phyloP scores from a whole-genome alignment of 106 monocot genomes.

The Apostasia ramifera region DNA sequence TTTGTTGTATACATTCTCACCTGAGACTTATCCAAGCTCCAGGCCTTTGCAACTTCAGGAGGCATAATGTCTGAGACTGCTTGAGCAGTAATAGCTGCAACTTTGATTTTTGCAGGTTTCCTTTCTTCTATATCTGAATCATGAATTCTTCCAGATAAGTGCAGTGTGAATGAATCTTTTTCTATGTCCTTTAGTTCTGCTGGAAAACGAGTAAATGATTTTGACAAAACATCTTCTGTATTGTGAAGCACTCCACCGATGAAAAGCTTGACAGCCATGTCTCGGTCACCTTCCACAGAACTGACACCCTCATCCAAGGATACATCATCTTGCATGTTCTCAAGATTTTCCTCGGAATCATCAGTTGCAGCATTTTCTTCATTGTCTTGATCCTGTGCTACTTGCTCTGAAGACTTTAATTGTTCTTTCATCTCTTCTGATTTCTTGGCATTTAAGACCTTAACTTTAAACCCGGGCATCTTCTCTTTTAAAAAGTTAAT shows the following conservation, averaged over 20 bases:
- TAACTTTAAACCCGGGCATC: conserved; percentile 84
- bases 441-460: conserved; percentile 43
- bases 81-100: conserved; percentile 68
- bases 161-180: conserved; percentile 55
- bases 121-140: conserved; percentile 34
- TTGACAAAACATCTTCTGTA: conserved; percentile 55
- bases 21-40: conserved; percentile 37
- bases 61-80: conserved; percentile 81
- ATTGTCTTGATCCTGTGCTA: conserved; percentile 45
- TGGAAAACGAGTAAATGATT: conserved; percentile 46
- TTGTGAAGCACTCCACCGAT: conserved; percentile 85
- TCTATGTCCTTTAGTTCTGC: conserved; percentile 57
- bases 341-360: conserved; percentile 30
- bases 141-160: conserved; percentile 40
- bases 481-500: conserved; percentile 74
- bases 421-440: conserved; percentile 60
- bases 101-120: conserved; percentile 48
- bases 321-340: conserved; percentile 28
- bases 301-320: conserved; percentile 25
- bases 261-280: conserved; percentile 44
- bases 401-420: conserved; percentile 37
- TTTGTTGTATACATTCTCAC: background rate
- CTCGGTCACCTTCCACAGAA: conserved; percentile 27
- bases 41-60: conserved; percentile 70
- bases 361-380: conserved; percentile 29